These are phyloP conservation scores for Saturnispora bothae DNA, from an alignment of 805 yeast genomes.

Conservation along the genomic window DNA sequence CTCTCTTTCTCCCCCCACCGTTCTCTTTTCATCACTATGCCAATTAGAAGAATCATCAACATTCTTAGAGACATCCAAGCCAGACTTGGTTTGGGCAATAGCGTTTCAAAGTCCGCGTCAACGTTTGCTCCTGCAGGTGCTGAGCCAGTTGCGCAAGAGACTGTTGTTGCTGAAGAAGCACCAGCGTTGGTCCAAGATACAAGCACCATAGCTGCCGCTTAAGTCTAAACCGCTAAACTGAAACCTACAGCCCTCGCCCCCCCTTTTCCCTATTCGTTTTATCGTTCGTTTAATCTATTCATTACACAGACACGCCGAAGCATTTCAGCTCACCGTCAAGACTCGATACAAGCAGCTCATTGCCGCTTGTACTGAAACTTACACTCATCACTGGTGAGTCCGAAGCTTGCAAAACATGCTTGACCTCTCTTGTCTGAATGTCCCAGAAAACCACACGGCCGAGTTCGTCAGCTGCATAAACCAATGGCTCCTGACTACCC, in stretches of 20 bases:
- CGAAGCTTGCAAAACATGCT: conserved; percentile 17
- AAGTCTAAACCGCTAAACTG: neutral
- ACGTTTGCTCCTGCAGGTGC: neutral
- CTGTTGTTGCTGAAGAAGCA: too few species aligned
- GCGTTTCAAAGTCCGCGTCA: neutral
- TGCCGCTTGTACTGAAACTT: conserved; percentile 30
- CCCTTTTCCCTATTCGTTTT: neutral
- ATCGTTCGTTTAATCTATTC: too few species aligned
- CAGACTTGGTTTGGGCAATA: neutral
- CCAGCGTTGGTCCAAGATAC: neutral
- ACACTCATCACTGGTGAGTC: conserved; percentile 30
- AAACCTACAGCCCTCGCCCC: neutral
- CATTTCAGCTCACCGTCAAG: conserved; percentile 22
- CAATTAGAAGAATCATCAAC: neutral
- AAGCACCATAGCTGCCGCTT: neutral
- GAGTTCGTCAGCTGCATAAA: conserved; percentile 53
- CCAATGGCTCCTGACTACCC: conserved; percentile 27
- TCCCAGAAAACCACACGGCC: conserved; percentile 55
- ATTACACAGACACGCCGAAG: too few species aligned
- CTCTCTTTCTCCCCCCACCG: too few species aligned
- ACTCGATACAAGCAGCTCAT: too few species aligned
- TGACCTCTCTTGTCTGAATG: conserved; percentile 46
- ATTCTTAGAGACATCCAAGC: neutral
- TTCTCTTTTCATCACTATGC: too few species aligned
- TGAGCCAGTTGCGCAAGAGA: too few species aligned